These are phyloP conservation scores for Lophiotrema nucula DNA, from an alignment of 495 filamentous ascomycete species.

Conservation along the genomic window DNA sequence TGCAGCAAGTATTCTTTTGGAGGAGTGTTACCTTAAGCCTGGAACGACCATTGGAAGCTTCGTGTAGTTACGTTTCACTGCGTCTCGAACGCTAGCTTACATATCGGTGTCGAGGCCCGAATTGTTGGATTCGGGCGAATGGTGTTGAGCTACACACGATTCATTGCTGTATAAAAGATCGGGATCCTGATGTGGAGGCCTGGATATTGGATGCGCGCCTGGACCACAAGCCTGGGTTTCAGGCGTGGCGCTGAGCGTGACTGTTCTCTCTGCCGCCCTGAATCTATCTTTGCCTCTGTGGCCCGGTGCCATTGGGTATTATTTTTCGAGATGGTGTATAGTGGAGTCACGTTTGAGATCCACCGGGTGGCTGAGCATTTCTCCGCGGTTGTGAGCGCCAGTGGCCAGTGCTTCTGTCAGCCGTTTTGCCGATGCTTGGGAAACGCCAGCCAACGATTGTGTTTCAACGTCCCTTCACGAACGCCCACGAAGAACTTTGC, in stretches of 20 bases:
- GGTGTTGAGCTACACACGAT: background rate
- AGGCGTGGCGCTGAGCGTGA: background rate
- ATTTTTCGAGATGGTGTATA: too few species aligned
- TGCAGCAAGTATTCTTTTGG: background rate
- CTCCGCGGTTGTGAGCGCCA: too few species aligned
- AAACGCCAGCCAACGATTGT: too few species aligned
- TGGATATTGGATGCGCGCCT: background rate
- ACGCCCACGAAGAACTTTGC: too few species aligned
- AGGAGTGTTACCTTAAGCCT: background rate
- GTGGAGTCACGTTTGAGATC: background rate
- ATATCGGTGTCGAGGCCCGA: background rate
- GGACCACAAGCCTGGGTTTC: background rate
- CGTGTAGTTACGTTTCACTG: background rate
- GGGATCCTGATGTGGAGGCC: too few species aligned
- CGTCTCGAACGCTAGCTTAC: background rate
- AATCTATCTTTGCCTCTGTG: background rate
- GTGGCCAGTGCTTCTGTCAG: too few species aligned
- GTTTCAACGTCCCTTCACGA: too few species aligned
- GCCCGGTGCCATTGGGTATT: background rate
- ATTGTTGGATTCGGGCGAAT: background rate
- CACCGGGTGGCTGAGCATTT: background rate
- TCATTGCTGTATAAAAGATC: background rate
- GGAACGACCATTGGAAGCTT: background rate
- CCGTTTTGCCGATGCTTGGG: slow-evolving; percentile 11
- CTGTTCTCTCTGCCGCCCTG: background rate